Conservation (phyloP, 768 basidiomycete species). For the Rhodotorula babjevae region DNA sequence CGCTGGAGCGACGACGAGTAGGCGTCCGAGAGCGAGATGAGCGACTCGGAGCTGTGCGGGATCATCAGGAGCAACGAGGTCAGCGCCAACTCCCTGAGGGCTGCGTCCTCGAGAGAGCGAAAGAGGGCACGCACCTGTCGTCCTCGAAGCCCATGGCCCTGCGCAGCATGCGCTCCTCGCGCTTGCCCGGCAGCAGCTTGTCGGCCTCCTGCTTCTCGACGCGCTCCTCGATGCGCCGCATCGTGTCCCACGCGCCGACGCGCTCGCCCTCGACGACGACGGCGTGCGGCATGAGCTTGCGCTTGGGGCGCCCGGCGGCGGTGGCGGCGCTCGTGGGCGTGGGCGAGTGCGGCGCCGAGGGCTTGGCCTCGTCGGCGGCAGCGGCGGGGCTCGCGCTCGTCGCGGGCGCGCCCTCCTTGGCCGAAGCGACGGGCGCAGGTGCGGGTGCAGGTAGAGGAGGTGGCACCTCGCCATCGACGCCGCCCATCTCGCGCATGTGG, state of each 20-base stretch:
- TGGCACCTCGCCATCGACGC: neutral
- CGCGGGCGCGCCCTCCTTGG: neutral
- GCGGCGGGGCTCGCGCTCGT: too few relatives aligned
- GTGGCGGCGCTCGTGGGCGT: too few relatives aligned
- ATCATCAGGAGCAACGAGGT: neutral
- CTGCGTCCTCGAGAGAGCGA: too few relatives aligned
- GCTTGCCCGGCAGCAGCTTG: neutral
- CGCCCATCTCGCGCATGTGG: slow-evolving; percentile 31
- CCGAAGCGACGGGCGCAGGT: neutral
- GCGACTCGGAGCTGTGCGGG: slow-evolving; percentile 19
- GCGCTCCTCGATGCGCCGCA: slow-evolving; percentile 17
- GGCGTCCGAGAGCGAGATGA: slow-evolving; percentile 25
- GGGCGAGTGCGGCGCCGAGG: too few relatives aligned
- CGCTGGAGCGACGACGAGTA: slow-evolving; percentile 32
- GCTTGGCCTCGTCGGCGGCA: too few relatives aligned
- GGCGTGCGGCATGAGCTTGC: neutral
- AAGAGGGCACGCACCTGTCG: slow-evolving; percentile 5
- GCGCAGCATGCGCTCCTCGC: slow-evolving; percentile 15
- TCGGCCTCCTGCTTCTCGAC: neutral
- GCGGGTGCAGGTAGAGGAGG: too few relatives aligned
- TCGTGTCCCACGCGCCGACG: slow-evolving; percentile 23
- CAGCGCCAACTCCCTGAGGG: neutral
- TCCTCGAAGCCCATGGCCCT: slow-evolving; percentile 21
- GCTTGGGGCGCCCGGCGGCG: neutral
- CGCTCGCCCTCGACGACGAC: neutral